Evolutionary conservation across 306 rosid genomes (phyloP), one percentile per base, ranked within the genome.

Genomic region (Vigna unguiculata): DNA sequence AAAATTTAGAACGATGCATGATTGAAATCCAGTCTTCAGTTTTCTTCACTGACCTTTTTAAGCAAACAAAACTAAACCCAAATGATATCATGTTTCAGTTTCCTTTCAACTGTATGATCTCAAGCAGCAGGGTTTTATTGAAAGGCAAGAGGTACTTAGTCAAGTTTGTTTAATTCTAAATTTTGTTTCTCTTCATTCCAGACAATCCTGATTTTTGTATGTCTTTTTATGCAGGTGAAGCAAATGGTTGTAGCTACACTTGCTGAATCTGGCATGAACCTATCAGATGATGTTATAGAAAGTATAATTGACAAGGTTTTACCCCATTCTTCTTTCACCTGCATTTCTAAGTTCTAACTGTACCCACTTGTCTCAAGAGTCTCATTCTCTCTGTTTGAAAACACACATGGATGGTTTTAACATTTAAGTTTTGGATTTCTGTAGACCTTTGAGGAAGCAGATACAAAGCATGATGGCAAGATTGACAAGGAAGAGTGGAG

Each of bases 211-310:
- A 36, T 63, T 65, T 54, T 47, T 25, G 47, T 48, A 67, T 60
- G 81, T 41, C 8, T 51, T 60, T 61, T 38, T 76, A 2, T 83
- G 36, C 43, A 95, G 99, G 96, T 95, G 88, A 96, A 96, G 91
- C 99, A 96, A 88, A 96, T 96, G 99, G 99, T 92, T 76, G 99
- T 96, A 60, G 99, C 99, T 36, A 96, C 99, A 60, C 97, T 92
- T 15, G 98, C 99, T 14, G 98, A 96, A 83, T 96, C 99, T 79
- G 99, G 99, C 13, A 96, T 96, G 99, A 96, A 96, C 83, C 89
- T 96, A 72, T 92, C 99, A 5, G 98, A 96, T 36, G 97, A 95
- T 80, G 92, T 95, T 49, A 91, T 95, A 84, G 99, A 95, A 82
- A 95, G 99, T 83, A 95, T 95, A 84, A 95, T 95, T 6, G 99